Conservation (phyloP, 2,329 filamentous ascomycete species). For the Colletotrichum paranaense region DNA sequence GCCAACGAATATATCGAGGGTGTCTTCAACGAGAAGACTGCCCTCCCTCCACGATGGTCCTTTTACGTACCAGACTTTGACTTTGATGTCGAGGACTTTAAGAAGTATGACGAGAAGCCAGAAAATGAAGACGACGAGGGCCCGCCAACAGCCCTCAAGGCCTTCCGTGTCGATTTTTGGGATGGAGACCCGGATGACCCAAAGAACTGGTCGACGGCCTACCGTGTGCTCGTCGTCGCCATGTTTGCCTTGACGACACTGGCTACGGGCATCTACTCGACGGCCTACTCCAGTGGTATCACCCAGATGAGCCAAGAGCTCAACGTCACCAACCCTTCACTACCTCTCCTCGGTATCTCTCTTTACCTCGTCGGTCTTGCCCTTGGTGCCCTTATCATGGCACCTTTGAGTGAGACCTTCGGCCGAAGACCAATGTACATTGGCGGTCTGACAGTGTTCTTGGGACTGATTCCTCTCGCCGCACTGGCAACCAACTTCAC, state of each 20-base stretch:
- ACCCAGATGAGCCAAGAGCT: constrained; percentile 15
- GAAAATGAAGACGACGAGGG: not conserved
- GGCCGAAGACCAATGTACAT: constrained; percentile 66
- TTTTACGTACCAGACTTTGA: constrained; percentile 38
- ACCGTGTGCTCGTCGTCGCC: constrained; percentile 23
- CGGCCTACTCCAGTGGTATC: constrained; percentile 25
- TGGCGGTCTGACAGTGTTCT: constrained; percentile 63
- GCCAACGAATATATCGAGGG: constrained; percentile 36
- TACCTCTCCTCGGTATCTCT: constrained; percentile 69
- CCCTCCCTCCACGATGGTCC: constrained; percentile 35
- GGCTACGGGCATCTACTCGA: constrained; percentile 30
- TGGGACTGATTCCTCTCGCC: constrained; percentile 62
- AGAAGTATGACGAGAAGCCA: constrained; percentile 3
- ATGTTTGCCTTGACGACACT: constrained; percentile 32
- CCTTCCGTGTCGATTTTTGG: constrained; percentile 70
- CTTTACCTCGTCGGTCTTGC: constrained; percentile 72
- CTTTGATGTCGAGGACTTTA: constrained; percentile 34
- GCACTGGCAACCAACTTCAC: constrained; percentile 59
- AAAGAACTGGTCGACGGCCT: constrained; percentile 36
- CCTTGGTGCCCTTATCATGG: constrained; percentile 67
- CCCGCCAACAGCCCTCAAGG: constrained; percentile 35
- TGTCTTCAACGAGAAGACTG: constrained; percentile 36
- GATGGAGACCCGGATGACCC: constrained; percentile 65
- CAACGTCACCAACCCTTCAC: constrained; percentile 48
- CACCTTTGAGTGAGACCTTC: constrained; percentile 67